Evolutionary conservation across 805 yeast genomes (phyloP), one percentile per base, ranked within the genome.

Genomic region (Spathaspora hagerdaliae): DNA sequence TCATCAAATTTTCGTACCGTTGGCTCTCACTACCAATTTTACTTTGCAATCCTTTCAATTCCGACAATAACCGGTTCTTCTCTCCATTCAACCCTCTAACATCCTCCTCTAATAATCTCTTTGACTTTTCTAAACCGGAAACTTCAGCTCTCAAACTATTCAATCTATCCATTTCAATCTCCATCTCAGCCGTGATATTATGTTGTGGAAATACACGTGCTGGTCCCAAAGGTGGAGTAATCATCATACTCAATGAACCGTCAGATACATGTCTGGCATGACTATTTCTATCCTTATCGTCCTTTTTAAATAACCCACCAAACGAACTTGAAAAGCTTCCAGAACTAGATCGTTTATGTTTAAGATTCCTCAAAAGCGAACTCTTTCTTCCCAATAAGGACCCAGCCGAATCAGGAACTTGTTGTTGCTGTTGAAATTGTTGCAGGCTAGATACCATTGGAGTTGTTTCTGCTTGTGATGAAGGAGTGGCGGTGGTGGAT

Each of bases 181-280:
- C 31, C 8, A 15, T 14, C 14, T 38, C 33, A 26, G n/a, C 19
- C 3, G 9, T 29, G 12, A 9, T 9, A 29, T 29, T 29, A 5
- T 9, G 12, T 9, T 29, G 9, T 29, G 32, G 32, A 29, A 9
- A 29, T 29, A 11, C 32, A 29, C 32, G 12, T 11, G 6, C n/a
- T 14, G 37, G 37, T 3, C 37, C 13, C n/a, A 26, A 13, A 31
- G 29, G 45, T 8, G 46, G 44, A 5, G 42, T 32, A 11, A 29
- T 29, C 32, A 9, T 29, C 12, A 11, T 11, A 5, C 32, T 29
- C 15, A 67, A 50, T 8, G 73, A 64, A 5, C 75, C 67, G 19
- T 71, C 77, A 45, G 72, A 68, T 27, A 63, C 67, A 43, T 67
- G 63, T 7, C 77, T 60, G 1, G 72, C 50, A 50, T 71, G 76